These are phyloP conservation scores for Brassica cretica DNA, from an alignment of 345 rosid species.

Conservation along the genomic window DNA sequence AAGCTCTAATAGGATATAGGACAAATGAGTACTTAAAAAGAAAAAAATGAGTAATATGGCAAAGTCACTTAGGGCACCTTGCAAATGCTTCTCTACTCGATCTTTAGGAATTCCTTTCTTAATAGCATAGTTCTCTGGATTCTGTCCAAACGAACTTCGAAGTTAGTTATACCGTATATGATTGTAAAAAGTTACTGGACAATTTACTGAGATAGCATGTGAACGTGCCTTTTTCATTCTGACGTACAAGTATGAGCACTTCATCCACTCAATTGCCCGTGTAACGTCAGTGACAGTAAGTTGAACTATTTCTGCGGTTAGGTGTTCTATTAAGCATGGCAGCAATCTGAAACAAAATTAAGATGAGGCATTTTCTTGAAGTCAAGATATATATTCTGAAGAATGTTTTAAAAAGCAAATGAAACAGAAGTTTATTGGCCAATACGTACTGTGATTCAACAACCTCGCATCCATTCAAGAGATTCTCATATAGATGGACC, in stretches of 20 bases:
- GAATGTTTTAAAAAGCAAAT: not conserved
- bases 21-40: slow-evolving; percentile 29
- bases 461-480: slow-evolving; percentile 87
- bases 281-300: slow-evolving; percentile 80
- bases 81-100: slow-evolving; percentile 79
- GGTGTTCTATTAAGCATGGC: slow-evolving; percentile 85
- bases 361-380: not conserved
- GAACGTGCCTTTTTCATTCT: slow-evolving; percentile 84
- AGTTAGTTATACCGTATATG: slow-evolving; percentile 20
- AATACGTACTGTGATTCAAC: slow-evolving; percentile 92
- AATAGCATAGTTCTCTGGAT: slow-evolving; percentile 86
- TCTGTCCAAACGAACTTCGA: slow-evolving; percentile 44
- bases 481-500: slow-evolving; percentile 95
- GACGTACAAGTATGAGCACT: slow-evolving; percentile 87
- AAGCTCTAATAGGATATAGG: slow-evolving; percentile 51
- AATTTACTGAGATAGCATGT: slow-evolving; percentile 5
- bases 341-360: slow-evolving; percentile 64
- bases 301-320: slow-evolving; percentile 97
- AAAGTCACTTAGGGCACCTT: slow-evolving; percentile 51
- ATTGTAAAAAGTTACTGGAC: not conserved
- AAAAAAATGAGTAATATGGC: slow-evolving; percentile 18
- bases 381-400: slow-evolving; percentile 1
- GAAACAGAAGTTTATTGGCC: slow-evolving; percentile 27
- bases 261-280: slow-evolving; percentile 95
- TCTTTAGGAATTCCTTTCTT: slow-evolving; percentile 73